Base-by-base conservation (phyloP, 2,329 filamentous ascomycete species). In the Graphilbum ipis-grandicollis region DNA sequence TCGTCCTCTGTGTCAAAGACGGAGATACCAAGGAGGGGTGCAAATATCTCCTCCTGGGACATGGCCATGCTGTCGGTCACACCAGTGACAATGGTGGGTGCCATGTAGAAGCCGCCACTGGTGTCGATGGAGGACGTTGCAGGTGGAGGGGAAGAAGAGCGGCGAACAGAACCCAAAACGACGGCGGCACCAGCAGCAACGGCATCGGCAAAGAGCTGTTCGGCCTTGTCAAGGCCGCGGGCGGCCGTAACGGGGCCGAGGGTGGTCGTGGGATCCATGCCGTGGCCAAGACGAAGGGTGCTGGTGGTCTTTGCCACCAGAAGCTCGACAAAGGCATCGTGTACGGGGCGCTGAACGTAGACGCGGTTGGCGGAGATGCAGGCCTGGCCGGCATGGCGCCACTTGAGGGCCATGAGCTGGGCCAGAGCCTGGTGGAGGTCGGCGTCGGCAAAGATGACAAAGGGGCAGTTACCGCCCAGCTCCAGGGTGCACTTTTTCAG, bases 401-500 rank as follows among this genome's bases (percentile, higher is more conserved):
- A 59, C 43, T 59, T 58, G 31, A 58, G 49, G 17, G 48, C 41
- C 38, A 56, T 52, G 12, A 59, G 48, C 46, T 51, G 49, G 19
- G 57, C 55, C 1, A 72, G 69, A 2, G 77, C 74, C 34, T 66
- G 66, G 19, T 75, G 62, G 33, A 82, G 44, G 44, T 80, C 66
- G 18, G 77, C 76, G 48, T 82, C 77, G 35, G 77, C 71, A 41
- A 78, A 65, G 3, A 82, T 67, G 36, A 83, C 65, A 4, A 75
- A 69, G 2, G 68, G 70, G 5, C 75, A 74, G 52, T 83, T 83
- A 12, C 78, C 79, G 1, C 79, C 79, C 0, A 83, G 62, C 52
- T 84, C 79, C 51, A 83, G 67, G 2, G 80, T 59, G 15, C 72
- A 63, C 3, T 77, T 78, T 57, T 83, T 83, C 38, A 81, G 59